A percentile compares a stretch with the other conserved stretches of the same genome.
phyloP scores from a whole-genome alignment of 192 early-diverging fungal genomes.

The Coemansia sp. region DNA sequence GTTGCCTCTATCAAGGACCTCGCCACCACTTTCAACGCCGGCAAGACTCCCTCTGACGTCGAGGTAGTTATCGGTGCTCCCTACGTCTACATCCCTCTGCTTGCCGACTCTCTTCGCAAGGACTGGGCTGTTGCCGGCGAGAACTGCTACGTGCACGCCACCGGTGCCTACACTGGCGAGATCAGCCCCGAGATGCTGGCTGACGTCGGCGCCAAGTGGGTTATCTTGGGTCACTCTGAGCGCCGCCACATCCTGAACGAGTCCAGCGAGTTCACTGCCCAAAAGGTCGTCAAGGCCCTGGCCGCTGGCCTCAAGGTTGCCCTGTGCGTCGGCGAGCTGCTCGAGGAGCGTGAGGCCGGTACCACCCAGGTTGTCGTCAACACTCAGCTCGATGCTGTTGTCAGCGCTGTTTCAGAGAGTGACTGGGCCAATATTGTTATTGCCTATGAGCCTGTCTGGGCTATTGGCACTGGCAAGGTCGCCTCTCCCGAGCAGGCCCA shows the following conservation, averaged over 20 bases:
- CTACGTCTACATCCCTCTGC: conserved; percentile 84
- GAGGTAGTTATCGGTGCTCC: conserved; percentile 99
- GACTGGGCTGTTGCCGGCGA: conserved; percentile 94
- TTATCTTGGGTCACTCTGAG: conserved; percentile 98
- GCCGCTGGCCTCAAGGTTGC: conserved; percentile 89
- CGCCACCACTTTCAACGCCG: conserved; percentile 78
- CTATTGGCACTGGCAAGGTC: conserved; percentile 99
- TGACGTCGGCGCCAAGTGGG: conserved; percentile 95
- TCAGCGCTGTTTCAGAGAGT: conserved; percentile 63
- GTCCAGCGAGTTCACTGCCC: conserved; percentile 85
- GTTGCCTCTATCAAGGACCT: conserved; percentile 74
- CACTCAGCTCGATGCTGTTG: conserved; percentile 89
- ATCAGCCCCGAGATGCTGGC: conserved; percentile 94
- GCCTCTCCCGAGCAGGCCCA: conserved; percentile 95
- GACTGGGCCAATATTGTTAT: conserved; percentile 96
- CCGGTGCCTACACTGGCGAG: conserved; percentile 98
- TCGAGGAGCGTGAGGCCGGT: conserved; percentile 91
- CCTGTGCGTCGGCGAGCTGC: conserved; percentile 95
- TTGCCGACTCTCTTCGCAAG: conserved; percentile 75
- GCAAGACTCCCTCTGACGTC: conserved; percentile 63
- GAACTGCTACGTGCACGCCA: conserved; percentile 86
- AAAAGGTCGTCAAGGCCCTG: conserved; percentile 89
- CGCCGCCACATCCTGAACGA: conserved; percentile 93
- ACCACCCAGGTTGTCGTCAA: conserved; percentile 85
- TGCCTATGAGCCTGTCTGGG: conserved; percentile 99